Base-by-base conservation (phyloP, 2,329 filamentous ascomycete genomes). In the Boeremia exigua region DNA sequence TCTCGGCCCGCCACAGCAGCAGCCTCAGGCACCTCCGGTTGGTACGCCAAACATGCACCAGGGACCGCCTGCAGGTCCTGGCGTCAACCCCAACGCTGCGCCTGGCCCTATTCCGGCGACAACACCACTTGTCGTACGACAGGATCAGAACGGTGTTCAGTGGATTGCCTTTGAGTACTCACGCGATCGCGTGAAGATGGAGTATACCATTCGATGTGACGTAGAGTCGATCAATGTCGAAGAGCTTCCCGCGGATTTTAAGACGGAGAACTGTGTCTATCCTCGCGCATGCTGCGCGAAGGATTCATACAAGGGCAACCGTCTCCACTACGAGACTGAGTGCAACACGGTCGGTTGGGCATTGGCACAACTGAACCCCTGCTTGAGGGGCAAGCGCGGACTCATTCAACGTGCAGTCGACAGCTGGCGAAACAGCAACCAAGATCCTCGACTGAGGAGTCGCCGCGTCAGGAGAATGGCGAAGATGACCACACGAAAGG, bases 311-410 rank as follows among this genome's bases (percentile, higher is more conserved):
- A 89, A 93, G 57, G 95, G 95, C 58, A 99, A 99, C 75, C 89
- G 95, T 14, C 80, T 97, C 65, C 90, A 95, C 66, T 99, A 99
- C 77, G 95, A 99, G 81, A 97, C 92, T 14, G 95, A 99, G 79
- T 99, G 95, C 83, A 99, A 99, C 79, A 92, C 92, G 0, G 95
- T 99, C n/a, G 95, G 95, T n/a, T 99, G 95, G 95, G 94, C 94
- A 11, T 79, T 99, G 64, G 95, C 95, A 2, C 90, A 98, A 72
- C 80, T 99, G 49, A 99, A 99, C 75, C 88, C 92, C 7, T 90
- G 91, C 54, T 83, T 98, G 56, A 87, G 94, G 61, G 94, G 94
- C 65, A 98, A 98, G 82, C 86, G 95, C 66, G 95, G 95, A 7
- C 83, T 99, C 57, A 99, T 99, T 66, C 95, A 99, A 80, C 86